These are phyloP conservation scores for Rutstroemia sp. DNA, from an alignment of 2,329 filamentous ascomycete species.

Conservation along the genomic window DNA sequence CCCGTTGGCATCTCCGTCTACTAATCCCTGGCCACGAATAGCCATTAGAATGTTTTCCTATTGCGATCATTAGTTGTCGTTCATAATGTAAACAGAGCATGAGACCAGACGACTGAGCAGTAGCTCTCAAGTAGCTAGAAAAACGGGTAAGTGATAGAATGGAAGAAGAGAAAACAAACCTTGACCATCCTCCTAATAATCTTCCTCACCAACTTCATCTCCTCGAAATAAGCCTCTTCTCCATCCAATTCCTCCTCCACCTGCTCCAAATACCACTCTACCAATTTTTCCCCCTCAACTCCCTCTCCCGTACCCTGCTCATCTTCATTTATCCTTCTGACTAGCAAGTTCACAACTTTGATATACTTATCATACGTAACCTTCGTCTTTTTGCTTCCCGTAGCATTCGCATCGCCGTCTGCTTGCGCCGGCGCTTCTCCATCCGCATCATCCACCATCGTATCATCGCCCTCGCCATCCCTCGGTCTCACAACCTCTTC, in stretches of 20 bases:
- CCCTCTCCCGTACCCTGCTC: conserved; percentile 71
- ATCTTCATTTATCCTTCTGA: conserved; percentile 76
- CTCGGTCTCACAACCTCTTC: conserved; percentile 31
- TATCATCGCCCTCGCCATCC: conserved; percentile 41
- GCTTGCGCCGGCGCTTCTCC: conserved; percentile 9
- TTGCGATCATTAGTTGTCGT: conserved; percentile 37
- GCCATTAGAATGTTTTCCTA: conserved; percentile 86
- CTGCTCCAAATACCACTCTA: conserved; percentile 88
- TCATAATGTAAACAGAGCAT: background rate
- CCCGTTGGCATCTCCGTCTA: conserved; percentile 33
- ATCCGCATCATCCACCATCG: conserved; percentile 37
- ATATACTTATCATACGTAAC: conserved; percentile 96
- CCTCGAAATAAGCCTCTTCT: conserved; percentile 73
- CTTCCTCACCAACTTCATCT: conserved; percentile 68
- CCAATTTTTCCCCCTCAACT: conserved; percentile 71
- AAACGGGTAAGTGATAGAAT: conserved; percentile 13
- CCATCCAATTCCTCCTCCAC: conserved; percentile 74
- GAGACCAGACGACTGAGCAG: too few relatives aligned
- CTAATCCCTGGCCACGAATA: conserved; percentile 55
- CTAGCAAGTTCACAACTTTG: conserved; percentile 78
- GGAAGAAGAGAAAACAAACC: conserved; percentile 44
- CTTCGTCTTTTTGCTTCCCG: conserved; percentile 56
- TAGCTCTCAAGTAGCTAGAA: conserved; percentile 28
- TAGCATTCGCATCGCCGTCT: conserved; percentile 18
- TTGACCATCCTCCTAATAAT: conserved; percentile 95